A percentile compares a stretch with the other conserved stretches of the same genome.
Evolutionary conservation across 2,329 filamentous ascomycete species (phyloP).

Genomic region (Periconia digitata): DNA sequence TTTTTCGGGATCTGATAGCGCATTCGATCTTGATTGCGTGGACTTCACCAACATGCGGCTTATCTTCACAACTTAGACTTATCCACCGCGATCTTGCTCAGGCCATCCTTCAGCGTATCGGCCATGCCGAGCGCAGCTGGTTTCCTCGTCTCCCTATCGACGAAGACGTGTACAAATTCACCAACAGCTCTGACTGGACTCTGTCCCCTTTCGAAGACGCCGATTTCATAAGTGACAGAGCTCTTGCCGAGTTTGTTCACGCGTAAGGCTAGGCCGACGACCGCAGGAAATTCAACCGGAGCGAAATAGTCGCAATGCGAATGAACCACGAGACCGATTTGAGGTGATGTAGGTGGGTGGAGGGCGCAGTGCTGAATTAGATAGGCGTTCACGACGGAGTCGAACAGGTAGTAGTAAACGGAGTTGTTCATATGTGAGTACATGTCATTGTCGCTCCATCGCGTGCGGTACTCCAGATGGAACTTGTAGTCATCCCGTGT

Average conservation of each 20-base stretch:
- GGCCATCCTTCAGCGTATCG: slow-evolving; percentile 52
- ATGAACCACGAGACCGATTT: slow-evolving; percentile 83
- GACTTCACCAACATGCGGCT: too few relatives aligned
- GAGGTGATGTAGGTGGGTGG: slow-evolving; percentile 66
- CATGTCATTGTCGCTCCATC: slow-evolving; percentile 96
- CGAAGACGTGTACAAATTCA: slow-evolving; percentile 85
- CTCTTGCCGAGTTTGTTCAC: slow-evolving; percentile 83
- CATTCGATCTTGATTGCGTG: too few relatives aligned
- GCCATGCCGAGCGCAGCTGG: slow-evolving; percentile 69
- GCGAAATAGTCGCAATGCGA: slow-evolving; percentile 85
- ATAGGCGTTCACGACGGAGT: slow-evolving; percentile 87
- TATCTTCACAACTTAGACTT: slow-evolving; percentile 33
- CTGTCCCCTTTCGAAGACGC: slow-evolving; percentile 74
- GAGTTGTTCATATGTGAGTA: slow-evolving; percentile 93
- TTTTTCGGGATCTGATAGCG: too few relatives aligned
- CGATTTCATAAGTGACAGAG: slow-evolving; percentile 89
- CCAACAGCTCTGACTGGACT: slow-evolving; percentile 80
- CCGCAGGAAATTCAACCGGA: slow-evolving; percentile 76
- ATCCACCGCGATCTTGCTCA: slow-evolving; percentile 28
- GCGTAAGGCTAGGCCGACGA: slow-evolving; percentile 78
- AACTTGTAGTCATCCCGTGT: slow-evolving; percentile 74
- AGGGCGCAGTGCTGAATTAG: slow-evolving; percentile 78
- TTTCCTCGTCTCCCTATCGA: slow-evolving; percentile 70
- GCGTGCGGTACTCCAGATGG: slow-evolving; percentile 77
- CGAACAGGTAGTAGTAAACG: slow-evolving; percentile 83